phyloP scores from a whole-genome alignment of 23 red algal genomes.

The Gracilaria caudata region DNA sequence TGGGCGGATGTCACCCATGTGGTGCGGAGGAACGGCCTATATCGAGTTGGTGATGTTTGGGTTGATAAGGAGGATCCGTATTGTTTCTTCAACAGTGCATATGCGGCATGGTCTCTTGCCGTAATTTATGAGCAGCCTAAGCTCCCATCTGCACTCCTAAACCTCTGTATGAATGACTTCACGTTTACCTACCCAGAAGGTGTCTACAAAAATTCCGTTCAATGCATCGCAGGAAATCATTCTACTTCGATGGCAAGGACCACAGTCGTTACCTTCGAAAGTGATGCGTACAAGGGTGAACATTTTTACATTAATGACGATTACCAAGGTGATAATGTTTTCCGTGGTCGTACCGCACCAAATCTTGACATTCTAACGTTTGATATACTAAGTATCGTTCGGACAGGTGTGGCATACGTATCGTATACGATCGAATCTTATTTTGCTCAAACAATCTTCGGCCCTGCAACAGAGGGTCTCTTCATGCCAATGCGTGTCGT shows the following conservation, averaged over 20 bases:
- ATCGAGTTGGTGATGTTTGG: neutral
- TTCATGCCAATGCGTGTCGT: too few relatives aligned
- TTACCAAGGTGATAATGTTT: neutral
- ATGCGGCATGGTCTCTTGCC: slow-evolving; percentile 11
- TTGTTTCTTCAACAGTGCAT: neutral
- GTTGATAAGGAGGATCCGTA: neutral
- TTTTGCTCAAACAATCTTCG: too few relatives aligned
- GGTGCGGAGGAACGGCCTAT: neutral
- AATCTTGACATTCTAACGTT: too few relatives aligned
- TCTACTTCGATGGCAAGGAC: slow-evolving; percentile 3
- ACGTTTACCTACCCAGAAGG: slow-evolving; percentile 18
- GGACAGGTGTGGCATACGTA: too few relatives aligned
- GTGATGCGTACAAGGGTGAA: slow-evolving; percentile 26
- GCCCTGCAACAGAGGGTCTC: too few relatives aligned
- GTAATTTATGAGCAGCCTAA: neutral
- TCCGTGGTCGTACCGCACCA: too few relatives aligned
- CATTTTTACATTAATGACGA: slow-evolving; percentile 2
- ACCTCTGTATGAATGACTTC: slow-evolving; percentile 13
- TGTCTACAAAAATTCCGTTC: neutral
- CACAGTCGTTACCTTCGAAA: slow-evolving; percentile 9
- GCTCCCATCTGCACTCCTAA: neutral
- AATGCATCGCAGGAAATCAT: neutral
- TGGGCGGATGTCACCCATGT: neutral
- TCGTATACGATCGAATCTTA: too few relatives aligned
- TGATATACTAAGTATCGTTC: too few relatives aligned